Percentiles rank a stretch among this genome's conserved stretches.
These are phyloP conservation scores for Coemansia sp. DNA, from an alignment of 192 early-diverging fungal species.

Conservation along the genomic window DNA sequence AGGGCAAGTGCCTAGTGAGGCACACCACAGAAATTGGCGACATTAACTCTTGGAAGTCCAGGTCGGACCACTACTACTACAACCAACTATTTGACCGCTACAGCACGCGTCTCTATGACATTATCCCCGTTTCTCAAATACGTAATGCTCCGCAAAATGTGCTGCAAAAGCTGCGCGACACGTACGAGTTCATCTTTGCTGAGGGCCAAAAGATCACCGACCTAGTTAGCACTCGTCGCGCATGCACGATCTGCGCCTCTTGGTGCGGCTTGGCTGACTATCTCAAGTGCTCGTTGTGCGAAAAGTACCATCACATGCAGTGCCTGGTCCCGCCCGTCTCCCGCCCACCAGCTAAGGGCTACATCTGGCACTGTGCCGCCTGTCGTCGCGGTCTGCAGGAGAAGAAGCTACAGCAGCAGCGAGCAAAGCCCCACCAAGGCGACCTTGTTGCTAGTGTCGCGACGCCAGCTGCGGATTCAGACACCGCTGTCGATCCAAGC, in stretches of 20 bases:
- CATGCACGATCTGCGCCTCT: conserved; percentile 69
- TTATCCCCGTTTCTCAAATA: conserved; percentile 75
- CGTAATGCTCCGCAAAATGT: conserved; percentile 81
- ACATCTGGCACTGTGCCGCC: conserved; percentile 82
- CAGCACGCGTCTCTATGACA: conserved; percentile 86
- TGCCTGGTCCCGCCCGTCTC: conserved; percentile 81
- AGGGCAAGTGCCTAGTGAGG: conserved; percentile 75
- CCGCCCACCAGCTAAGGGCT: conserved; percentile 81
- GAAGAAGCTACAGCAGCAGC: conserved; percentile 19
- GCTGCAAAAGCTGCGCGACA: conserved; percentile 61
- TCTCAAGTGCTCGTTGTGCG: conserved; percentile 78
- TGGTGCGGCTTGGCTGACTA: conserved; percentile 73
- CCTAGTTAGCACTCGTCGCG: conserved; percentile 69
- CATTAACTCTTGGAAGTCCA: conserved; percentile 38
- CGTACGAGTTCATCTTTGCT: conserved; percentile 85
- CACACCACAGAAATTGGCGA: conserved; percentile 59
- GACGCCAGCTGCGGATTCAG: not conserved
- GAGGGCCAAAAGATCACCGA: conserved; percentile 82
- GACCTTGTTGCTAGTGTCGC: conserved; percentile 6
- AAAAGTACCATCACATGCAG: conserved; percentile 76
- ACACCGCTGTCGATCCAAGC: conserved; percentile 8
- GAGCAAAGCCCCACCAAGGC: not conserved
- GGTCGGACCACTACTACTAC: conserved; percentile 83
- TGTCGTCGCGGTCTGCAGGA: conserved; percentile 60
- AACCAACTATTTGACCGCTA: conserved; percentile 89